A percentile compares a stretch with the other conserved stretches of the same genome.
phyloP scores from a whole-genome alignment of 768 basidiomycete species.

The Kwoniella heveanensis region DNA sequence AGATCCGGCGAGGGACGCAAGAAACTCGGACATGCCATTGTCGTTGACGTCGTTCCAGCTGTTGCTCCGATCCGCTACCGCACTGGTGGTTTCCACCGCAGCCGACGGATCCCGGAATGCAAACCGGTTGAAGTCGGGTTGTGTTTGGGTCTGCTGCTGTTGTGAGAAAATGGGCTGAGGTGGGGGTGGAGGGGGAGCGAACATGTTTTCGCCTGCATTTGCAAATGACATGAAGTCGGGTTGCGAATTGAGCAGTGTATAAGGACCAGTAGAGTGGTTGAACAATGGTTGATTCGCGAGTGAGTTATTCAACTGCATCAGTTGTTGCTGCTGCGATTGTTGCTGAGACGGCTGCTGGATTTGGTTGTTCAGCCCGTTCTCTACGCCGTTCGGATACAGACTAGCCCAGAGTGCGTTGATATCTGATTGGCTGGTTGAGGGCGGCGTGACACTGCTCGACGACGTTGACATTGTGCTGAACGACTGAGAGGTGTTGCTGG shows the following conservation, averaged over 20 bases:
- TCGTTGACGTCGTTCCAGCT: constrained; percentile 41
- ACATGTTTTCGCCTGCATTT: constrained; percentile 12
- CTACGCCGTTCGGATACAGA: constrained; percentile 39
- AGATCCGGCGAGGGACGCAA: constrained; percentile 32
- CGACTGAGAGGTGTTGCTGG: constrained; percentile 6
- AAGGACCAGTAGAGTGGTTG: constrained; percentile 20
- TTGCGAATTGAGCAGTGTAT: constrained; percentile 26
- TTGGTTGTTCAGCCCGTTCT: constrained; percentile 7
- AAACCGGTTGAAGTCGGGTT: constrained; percentile 16
- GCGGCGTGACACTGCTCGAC: constrained; percentile 16
- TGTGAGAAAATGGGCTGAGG: background rate
- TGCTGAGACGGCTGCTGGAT: constrained; percentile 10
- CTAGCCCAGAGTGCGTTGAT: constrained; percentile 49
- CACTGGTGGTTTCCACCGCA: background rate
- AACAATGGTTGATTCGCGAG: background rate
- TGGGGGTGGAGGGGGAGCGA: background rate
- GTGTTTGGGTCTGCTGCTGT: background rate
- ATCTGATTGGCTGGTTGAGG: constrained; percentile 32
- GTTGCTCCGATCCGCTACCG: background rate
- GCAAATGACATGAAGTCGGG: constrained; percentile 34
- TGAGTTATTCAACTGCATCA: background rate
- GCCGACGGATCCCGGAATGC: constrained; percentile 37
- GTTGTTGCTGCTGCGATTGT: constrained; percentile 20
- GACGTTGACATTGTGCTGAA: constrained; percentile 19
- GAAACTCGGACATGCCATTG: constrained; percentile 45